Evolutionary conservation across 495 filamentous ascomycete species (phyloP), one percentile per base, ranked within the genome.

Genomic region (Sordaria brevicollis): DNA sequence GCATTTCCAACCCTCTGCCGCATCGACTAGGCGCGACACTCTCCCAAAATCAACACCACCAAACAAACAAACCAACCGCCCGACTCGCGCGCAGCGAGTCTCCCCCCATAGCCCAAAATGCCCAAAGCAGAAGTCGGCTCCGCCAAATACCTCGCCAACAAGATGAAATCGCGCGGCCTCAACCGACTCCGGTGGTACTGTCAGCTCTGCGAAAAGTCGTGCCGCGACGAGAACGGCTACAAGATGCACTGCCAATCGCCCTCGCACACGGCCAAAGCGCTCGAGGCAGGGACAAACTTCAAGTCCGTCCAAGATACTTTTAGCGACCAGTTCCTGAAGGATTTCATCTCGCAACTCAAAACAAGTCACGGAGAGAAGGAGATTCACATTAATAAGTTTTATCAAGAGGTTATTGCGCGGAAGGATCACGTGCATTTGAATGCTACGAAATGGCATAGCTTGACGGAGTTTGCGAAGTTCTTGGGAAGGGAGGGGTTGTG

Each of bases 401-500:
- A 99, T 77, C 92, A 98, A 79, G 89, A 92, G 75, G 91, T 92
- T 72, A 94, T 95, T 71, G 80, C 82, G 17, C 84, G 91, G 78
- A 91, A 91, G 76, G 88, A 93, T 77, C 96, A 98, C 76, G 84
- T 93, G 15, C 96, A 98, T 76, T 91, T 97, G 89, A 98, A 97
- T 80, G 85, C 93, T 41, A 98, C 95, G 4, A 87, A 88, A 73
- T 98, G 93, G 93, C 86, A 69, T 83, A 79, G 84, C 38, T 81
- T 99, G 68, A 92, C 93, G 4, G 93, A 97, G 72, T 97, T 97
- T 82, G 92, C 89, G 4, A 94, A 95, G 73, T 81, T 90, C 73
- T 80, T 99, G 9, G 92, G 93, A 1, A 81, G 91, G 33, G 93
- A 97, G 76, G 91, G 94, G 0, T 87, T 97, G 36, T 94, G 91